phyloP scores from a whole-genome alignment of 495 filamentous ascomycete species.

The Penicillium lagena region DNA sequence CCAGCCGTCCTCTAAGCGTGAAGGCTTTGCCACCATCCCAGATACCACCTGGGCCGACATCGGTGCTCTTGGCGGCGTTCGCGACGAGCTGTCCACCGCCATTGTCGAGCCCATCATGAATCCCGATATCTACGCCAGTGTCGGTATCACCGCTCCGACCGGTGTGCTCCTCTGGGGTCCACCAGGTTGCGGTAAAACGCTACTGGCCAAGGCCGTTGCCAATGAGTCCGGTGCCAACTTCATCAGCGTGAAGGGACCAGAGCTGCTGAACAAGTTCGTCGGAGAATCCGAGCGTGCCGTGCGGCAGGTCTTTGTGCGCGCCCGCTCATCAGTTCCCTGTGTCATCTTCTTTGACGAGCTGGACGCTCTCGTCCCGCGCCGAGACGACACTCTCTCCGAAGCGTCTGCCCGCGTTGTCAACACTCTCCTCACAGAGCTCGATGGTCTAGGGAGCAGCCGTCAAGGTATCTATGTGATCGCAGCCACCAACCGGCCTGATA shows the following conservation, averaged over 20 bases:
- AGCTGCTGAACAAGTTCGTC: conserved; percentile 91
- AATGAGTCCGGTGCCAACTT: conserved; percentile 96
- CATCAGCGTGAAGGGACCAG: conserved; percentile 95
- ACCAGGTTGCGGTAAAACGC: conserved; percentile 93
- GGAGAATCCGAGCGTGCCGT: conserved; percentile 93
- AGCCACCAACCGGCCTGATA: conserved; percentile 91
- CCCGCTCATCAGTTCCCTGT: conserved; percentile 79
- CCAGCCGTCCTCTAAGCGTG: conserved; percentile 87
- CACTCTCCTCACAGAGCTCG: conserved; percentile 91
- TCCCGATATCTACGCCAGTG: conserved; percentile 69
- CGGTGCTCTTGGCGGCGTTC: conserved; percentile 72
- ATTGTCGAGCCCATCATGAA: conserved; percentile 90
- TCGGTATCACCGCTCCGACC: conserved; percentile 83
- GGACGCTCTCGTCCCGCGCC: conserved; percentile 81
- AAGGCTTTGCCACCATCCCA: conserved; percentile 96
- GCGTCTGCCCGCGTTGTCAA: conserved; percentile 88
- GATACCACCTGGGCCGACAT: conserved; percentile 94
- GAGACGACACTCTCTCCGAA: conserved; percentile 76
- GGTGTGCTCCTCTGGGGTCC: conserved; percentile 96
- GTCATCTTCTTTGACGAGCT: conserved; percentile 98
- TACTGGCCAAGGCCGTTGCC: conserved; percentile 92
- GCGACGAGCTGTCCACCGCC: conserved; percentile 75
- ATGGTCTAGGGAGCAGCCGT: conserved; percentile 70
- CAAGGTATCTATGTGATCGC: conserved; percentile 91
- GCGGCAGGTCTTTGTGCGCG: conserved; percentile 85